Evolutionary conservation across 441 rosid species (phyloP), one percentile per base, ranked within the genome.

Genomic region (Geranium incanum): DNA sequence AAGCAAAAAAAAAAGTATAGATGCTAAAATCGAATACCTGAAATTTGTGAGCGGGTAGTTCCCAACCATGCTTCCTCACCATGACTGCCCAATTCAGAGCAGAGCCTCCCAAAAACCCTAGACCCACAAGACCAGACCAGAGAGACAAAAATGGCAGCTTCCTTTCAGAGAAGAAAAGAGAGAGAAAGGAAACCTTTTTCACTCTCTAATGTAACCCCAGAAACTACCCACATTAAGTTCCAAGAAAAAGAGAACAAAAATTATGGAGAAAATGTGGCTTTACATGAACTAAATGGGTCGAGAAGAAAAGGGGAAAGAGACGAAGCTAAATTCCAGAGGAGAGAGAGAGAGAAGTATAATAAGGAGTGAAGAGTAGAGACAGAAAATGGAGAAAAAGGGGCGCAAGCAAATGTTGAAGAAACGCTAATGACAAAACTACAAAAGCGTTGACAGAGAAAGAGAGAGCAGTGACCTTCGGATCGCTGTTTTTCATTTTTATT

Each of bases 11-110:
- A 72, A 65, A 38, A 16, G 36, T 16, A 28, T 41, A 50, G 62
- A 68, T 43, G 48, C 1, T 36, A 16, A 16, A 3, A 36, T 4
- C 18, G 4, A 18, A 16, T 73, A 89, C 98, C 92, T 94, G 97
- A 67, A 85, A 84, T 41, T 93, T 88, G 84, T 94, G 96, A 6
- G 97, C 98, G 28, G 97, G 98, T 6, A 94, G 86, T 76, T 94
- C 94, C 99, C 97, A 94, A 62, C 99, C 99, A 78, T 94, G 97
- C 81, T 85, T 87, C 74, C 99, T 87, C 90, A 78, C 92, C 97
- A 94, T 90, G 70, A 19, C 86, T 85, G 38, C 81, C 70, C 48
- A 68, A n/a, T 72, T 67, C 75, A 60, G 71, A 71, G 48, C 48
- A 43, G 11, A 43, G 12, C 7, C 57, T 59, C 73, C 72, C 23